phyloP scores from a whole-genome alignment of 1,284 basidiomycete genomes.

The Inonotus obliquus region DNA sequence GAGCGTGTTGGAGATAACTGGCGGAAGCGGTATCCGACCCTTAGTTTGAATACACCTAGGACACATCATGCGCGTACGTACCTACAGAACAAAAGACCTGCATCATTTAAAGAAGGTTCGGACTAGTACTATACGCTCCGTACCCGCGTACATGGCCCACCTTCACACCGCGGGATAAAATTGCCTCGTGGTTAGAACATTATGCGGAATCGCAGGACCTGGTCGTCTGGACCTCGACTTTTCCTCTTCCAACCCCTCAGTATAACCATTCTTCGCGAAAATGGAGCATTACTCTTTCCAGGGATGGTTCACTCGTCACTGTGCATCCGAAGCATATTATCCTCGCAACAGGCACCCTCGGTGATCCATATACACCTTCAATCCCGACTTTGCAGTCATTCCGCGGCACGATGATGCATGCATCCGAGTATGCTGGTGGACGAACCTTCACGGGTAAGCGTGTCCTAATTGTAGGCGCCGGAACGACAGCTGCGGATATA shows the following conservation, averaged over 20 bases:
- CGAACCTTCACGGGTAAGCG: constrained; percentile 29
- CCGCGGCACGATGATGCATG: constrained; percentile 30
- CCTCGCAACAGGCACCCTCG: constrained; percentile 34
- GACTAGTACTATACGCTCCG: constrained; percentile 37
- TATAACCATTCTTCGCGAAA: constrained; percentile 27
- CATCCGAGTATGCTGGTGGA: constrained; percentile 28
- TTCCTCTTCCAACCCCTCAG: constrained; percentile 25
- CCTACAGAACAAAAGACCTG: not conserved
- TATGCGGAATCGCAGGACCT: constrained; percentile 35
- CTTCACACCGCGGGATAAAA: constrained; percentile 34
- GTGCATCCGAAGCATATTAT: constrained; percentile 35
- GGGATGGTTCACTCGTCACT: constrained; percentile 26
- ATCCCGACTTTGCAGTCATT: constrained; percentile 30
- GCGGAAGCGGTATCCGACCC: constrained; percentile 46
- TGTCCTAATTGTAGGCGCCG: constrained; percentile 38
- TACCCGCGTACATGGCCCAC: constrained; percentile 35
- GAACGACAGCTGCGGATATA: constrained; percentile 36
- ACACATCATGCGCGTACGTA: constrained; percentile 31
- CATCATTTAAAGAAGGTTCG: not conserved
- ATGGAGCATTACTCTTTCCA: constrained; percentile 31
- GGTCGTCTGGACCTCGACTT: constrained; percentile 31
- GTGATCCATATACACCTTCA: constrained; percentile 30
- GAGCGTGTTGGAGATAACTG: constrained; percentile 50
- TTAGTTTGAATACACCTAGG: constrained; percentile 42
- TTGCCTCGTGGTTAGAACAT: constrained; percentile 37